A percentile compares a stretch with the other conserved stretches of the same genome.
Evolutionary conservation across 352 stramenopile genomes (phyloP).

Genomic region (Globisporangium viniferum): DNA sequence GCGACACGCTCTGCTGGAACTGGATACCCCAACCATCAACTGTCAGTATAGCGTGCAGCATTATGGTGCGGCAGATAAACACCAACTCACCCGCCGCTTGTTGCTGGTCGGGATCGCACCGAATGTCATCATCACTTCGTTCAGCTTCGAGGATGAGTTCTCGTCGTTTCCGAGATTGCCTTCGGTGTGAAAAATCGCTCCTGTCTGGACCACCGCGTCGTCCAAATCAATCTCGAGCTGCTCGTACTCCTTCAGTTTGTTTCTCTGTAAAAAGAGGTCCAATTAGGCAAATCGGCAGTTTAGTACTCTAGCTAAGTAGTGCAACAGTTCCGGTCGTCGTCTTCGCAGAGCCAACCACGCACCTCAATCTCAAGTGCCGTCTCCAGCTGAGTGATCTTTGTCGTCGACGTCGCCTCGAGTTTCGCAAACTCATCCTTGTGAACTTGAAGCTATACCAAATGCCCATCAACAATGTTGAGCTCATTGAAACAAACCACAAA

Average conservation of each 20-base stretch:
- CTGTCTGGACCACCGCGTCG: constrained; percentile 59
- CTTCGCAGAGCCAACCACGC: background rate
- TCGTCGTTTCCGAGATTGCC: background rate
- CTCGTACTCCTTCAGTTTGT: constrained; percentile 70
- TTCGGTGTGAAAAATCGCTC: constrained; percentile 25
- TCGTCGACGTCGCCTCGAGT: constrained; percentile 64
- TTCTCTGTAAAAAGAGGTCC: constrained; percentile 24
- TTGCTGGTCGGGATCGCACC: constrained; percentile 58
- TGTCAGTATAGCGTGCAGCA: no score
- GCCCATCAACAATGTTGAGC: background rate
- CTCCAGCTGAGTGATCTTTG: constrained; percentile 55
- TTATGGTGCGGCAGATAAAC: no score
- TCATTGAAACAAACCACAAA: background rate
- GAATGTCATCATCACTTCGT: constrained; percentile 60
- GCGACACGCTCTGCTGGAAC: constrained; percentile 73
- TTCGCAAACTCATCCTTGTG: constrained; percentile 70
- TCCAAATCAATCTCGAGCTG: constrained; percentile 73
- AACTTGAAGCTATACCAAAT: constrained; percentile 37
- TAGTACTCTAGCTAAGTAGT: no score
- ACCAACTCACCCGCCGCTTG: constrained; percentile 38
- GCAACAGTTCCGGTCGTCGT: no score
- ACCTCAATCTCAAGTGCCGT: constrained; percentile 55
- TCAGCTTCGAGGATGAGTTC: constrained; percentile 7
- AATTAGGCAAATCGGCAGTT: background rate
- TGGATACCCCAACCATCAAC: constrained; percentile 13